Evolutionary conservation across 2,329 filamentous ascomycete genomes (phyloP), one percentile per base, ranked within the genome.

Genomic region (Hypoxylon sp.): DNA sequence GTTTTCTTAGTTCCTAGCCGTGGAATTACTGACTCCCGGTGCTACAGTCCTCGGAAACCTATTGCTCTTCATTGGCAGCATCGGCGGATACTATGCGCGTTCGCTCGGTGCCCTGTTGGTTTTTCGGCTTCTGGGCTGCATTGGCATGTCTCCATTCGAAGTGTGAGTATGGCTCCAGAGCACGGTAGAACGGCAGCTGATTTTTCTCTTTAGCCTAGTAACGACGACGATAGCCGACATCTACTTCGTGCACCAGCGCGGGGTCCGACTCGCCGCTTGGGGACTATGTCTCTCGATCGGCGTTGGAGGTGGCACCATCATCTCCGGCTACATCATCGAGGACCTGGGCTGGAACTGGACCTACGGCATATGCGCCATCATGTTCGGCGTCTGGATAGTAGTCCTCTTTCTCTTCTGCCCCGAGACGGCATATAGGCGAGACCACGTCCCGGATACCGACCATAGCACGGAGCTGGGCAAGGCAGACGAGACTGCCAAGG

Each of bases 391-490:
- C 10, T 73, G 75, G 53, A 65, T 69, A 6, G 31, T 77, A 6
- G 61, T 77, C 4, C 69, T 77, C 31, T 72, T 75, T 52, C 66
- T 78, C 24, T 76, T 78, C 55, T 76, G 77, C 3, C 77, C 76
- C 1, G 77, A 79, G 58, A 79, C 77, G 7, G 69, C 71, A 2
- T 79, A 77, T 67, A 72, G 66, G 45, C 71, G 76, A n/a, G 58
- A 58, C 40, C 43, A 52, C 2, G 42, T 48, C 10, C 51, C 61
- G n/a, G 60, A 63, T 27, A 63, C 54, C 5, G 65, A 67, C 46
- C 60, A 64, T 23, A 59, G 64, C 3, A 54, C 38, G 18, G 50
- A 21, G n/a, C 49, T 40, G 23, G 42, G 47, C 35, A 48, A 40
- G 8, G 42, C 42, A 24, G 51, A 55, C 20, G 33, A 48, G 11